Conservation (phyloP, 352 stramenopile genomes). For the Pythium plurisporium region DNA sequence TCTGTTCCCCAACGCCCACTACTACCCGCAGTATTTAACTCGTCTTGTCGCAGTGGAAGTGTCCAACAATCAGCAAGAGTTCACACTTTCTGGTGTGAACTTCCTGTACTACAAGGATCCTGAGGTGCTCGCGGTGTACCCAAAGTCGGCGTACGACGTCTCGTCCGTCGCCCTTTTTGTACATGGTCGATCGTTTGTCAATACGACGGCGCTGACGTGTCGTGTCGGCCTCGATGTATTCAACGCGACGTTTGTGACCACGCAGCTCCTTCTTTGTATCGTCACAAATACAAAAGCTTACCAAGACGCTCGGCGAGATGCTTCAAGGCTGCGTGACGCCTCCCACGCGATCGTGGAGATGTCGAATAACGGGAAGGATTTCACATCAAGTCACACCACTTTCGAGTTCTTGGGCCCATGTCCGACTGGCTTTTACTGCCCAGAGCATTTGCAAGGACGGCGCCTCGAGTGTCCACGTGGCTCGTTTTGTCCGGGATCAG, state of each 20-base stretch:
- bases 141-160: slow-evolving; percentile 45
- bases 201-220: slow-evolving; percentile 89
- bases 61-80: slow-evolving; percentile 96
- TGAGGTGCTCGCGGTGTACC: slow-evolving; percentile 57
- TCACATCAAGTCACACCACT: slow-evolving; percentile 66
- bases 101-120: slow-evolving; percentile 93
- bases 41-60: slow-evolving; percentile 92
- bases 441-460: slow-evolving; percentile 36
- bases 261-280: slow-evolving; percentile 88
- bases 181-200: slow-evolving; percentile 85
- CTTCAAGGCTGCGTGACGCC: slow-evolving; percentile 4
- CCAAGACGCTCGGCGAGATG: slow-evolving; percentile 27
- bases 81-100: slow-evolving; percentile 84
- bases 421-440: slow-evolving; percentile 88
- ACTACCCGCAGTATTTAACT: slow-evolving; percentile 86
- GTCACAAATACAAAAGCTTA: slow-evolving; percentile 38
- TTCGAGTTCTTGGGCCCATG: slow-evolving; percentile 82
- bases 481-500: slow-evolving; percentile 67
- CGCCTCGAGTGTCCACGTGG: slow-evolving; percentile 65
- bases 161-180: slow-evolving; percentile 55
- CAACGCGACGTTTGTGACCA: slow-evolving; percentile 82
- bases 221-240: slow-evolving; percentile 79
- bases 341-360: slow-evolving; percentile 79
- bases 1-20: slow-evolving; percentile 77
- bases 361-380: slow-evolving; percentile 95